Evolutionary conservation across 2,329 filamentous ascomycete species (phyloP), one percentile per base, ranked within the genome.

Genomic region (Ascochyta rabiei): DNA sequence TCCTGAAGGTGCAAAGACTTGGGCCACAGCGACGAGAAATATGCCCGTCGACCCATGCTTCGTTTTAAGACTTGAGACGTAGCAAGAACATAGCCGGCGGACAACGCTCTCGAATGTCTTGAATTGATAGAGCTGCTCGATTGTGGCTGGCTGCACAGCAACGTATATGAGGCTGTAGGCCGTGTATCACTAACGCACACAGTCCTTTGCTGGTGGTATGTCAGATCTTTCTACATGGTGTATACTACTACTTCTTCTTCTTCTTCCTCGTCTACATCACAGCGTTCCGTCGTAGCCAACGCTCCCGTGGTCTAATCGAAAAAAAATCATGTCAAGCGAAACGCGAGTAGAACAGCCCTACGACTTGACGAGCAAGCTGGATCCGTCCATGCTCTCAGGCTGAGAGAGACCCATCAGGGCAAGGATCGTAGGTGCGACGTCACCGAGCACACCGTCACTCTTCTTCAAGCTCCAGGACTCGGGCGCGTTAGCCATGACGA

Each of bases 401-500:
- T 96, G 87, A 42, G 90, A 85, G 57, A 99, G 82, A 28, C 95
- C 95, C 93, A 99, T 97, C 70, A 87, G 86, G 6, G 87, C 89
- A 38, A 99, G 84, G 56, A 99, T 77, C 15, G 95, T 99, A n/a
- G 95, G 95, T 7, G 95, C 95, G 30, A 99, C 95, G 72, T 99
- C 95, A 56, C 95, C 95, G 19, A 99, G 83, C n/a, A 99, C 95
- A 71, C 92, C 93, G 57, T 88, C 87, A 53, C 86, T 82, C 80
- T 92, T 89, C 82, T 91, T 88, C 69, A 99, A 81, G 68, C 86
- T 91, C 88, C 89, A 97, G 66, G 90, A 90, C 72, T 89, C 84
- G 35, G 95, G 95, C 8, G 93, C 93, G 75, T 98, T 99, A 75
- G 93, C 91, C 93, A 99, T 96, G 78, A 98, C 86, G 75, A 99